Evolutionary conservation across 768 basidiomycete species (phyloP).

Genomic region (Dacryopinax spathularia): DNA sequence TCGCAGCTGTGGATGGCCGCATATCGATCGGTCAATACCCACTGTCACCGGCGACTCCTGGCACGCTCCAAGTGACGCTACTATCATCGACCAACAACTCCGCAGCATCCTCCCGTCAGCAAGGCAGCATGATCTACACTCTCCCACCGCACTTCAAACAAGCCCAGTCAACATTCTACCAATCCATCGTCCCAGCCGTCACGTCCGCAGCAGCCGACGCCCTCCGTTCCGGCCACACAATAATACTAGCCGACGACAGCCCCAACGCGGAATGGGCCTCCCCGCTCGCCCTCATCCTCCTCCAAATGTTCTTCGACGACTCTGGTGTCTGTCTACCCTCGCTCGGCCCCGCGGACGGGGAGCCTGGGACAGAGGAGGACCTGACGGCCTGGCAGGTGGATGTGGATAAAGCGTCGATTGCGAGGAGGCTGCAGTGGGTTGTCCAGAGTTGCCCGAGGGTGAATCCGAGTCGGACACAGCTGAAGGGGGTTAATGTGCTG

Average conservation of each 20-base stretch:
- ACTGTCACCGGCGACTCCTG: background rate
- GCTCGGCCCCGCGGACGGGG: no score
- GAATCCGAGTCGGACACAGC: slow-evolving; percentile 70
- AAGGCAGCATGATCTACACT: background rate
- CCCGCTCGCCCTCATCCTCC: slow-evolving; percentile 45
- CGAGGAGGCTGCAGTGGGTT: slow-evolving; percentile 72
- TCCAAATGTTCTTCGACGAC: slow-evolving; percentile 46
- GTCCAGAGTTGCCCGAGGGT: slow-evolving; percentile 56
- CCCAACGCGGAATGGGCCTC: slow-evolving; percentile 47
- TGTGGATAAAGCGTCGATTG: slow-evolving; percentile 43
- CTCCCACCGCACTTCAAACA: background rate
- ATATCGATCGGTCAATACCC: slow-evolving; percentile 9
- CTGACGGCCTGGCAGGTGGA: background rate
- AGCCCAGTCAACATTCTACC: background rate
- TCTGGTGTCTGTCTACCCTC: slow-evolving; percentile 24
- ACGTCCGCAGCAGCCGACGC: slow-evolving; percentile 30
- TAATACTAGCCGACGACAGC: slow-evolving; percentile 41
- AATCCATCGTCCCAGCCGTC: slow-evolving; percentile 24
- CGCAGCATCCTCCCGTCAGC: background rate
- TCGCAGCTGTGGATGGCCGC: slow-evolving; percentile 10
- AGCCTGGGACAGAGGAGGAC: no score
- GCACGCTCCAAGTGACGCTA: background rate
- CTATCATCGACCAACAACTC: background rate
- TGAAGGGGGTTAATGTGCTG: slow-evolving; percentile 67
- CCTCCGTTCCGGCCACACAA: slow-evolving; percentile 24